Evolutionary conservation across 108 stramenopile genomes (phyloP), one percentile per base, ranked within the genome.

Genomic region (Conticribra weissflogii): DNA sequence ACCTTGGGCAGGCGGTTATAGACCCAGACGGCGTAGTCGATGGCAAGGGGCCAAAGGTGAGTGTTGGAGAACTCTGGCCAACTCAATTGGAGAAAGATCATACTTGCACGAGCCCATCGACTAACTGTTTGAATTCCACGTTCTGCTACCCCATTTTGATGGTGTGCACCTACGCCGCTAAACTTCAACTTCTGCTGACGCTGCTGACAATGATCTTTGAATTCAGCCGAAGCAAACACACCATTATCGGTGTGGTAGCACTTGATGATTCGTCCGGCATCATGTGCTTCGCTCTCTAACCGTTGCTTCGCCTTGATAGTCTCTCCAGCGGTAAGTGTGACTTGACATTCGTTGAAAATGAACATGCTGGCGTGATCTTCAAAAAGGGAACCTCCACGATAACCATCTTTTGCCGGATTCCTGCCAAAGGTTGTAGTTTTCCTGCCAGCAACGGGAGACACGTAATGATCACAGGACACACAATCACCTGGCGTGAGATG

Each of bases 61-160:
- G 53, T 25, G 18, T 53, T 34, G 19, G 65, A 58, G 3, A 33
- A 49, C 15, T 59, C 25, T 3, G 84, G 79, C 84, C 84, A 85
- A 31, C 68, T 70, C 7, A 81, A 30, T 3, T 48, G 29, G 8
- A 33, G 29, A 54, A 79, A 72, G 12, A 80, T 25, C 54, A 84
- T 25, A 70, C 76, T 84, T 12, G 79, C 54, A 53, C 83, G 29
- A 18, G 83, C 83, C 63, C 36, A 41, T 41, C 12, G 5, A 5
- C 8, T 41, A 41, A 41, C 12, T 12, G 36, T 41, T 27, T 63
- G 17, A 17, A 33, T 77, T 15, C 64, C 56, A 15, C 65, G 44
- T 47, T 83, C 73, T 31, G 83, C 78, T 14, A 72, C 57, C 29
- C 74, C 74, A 68, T 83, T 78, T 58, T 83, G 76, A 70, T 74